phyloP scores from a whole-genome alignment of 2,329 filamentous ascomycete genomes.

The Aspergillus luchuensis region DNA sequence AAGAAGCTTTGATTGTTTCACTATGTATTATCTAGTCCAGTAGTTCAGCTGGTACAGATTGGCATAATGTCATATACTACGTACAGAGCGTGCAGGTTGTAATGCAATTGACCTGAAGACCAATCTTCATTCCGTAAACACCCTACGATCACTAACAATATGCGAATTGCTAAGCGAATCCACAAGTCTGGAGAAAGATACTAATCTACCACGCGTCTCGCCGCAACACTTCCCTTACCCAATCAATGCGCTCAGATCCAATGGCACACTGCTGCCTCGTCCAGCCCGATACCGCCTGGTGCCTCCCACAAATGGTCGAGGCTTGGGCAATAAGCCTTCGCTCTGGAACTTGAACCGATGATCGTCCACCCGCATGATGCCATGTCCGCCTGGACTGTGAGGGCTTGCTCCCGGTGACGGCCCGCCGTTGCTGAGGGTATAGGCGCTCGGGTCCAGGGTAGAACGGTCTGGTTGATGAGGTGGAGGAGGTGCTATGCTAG shows the following conservation, averaged over 20 bases:
- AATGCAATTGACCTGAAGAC: neutral
- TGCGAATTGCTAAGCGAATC: neutral
- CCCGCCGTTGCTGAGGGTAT: constrained; percentile 70
- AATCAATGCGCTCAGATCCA: constrained; percentile 65
- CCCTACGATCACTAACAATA: neutral
- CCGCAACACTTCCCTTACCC: constrained; percentile 21
- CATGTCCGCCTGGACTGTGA: constrained; percentile 28
- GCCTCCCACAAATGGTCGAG: constrained; percentile 75
- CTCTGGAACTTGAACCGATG: constrained; percentile 82
- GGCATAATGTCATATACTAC: neutral
- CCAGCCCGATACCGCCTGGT: constrained; percentile 83
- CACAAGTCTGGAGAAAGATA: neutral
- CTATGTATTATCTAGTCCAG: neutral
- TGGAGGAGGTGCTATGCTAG: constrained; percentile 45
- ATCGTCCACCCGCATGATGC: constrained; percentile 67
- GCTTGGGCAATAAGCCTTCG: constrained; percentile 79
- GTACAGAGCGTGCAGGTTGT: neutral
- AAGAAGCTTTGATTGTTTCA: neutral
- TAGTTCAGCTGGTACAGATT: neutral
- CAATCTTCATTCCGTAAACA: neutral
- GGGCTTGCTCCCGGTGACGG: constrained; percentile 31
- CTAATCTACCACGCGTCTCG: neutral
- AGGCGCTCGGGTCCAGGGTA: constrained; percentile 73
- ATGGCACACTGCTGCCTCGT: constrained; percentile 87
- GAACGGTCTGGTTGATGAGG: constrained; percentile 56